These are phyloP conservation scores for Sporobolomyces pararoseus DNA, from an alignment of 768 basidiomycete genomes.

Conservation along the genomic window DNA sequence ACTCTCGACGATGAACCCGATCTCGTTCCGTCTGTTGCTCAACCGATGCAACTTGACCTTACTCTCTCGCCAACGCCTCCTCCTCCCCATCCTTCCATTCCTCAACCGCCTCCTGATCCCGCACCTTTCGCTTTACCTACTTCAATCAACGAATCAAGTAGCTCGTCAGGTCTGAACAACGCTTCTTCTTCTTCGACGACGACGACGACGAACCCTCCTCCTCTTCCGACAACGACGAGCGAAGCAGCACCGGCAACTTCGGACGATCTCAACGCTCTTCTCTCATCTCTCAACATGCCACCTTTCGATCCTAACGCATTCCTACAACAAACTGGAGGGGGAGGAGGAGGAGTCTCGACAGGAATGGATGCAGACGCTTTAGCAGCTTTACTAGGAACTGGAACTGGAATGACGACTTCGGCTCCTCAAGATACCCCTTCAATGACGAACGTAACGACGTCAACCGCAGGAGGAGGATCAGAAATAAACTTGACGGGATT, in stretches of 20 bases:
- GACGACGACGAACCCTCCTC: background rate
- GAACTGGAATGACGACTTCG: background rate
- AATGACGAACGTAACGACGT: background rate
- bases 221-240: background rate
- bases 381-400: background rate
- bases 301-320: slow-evolving; percentile 10
- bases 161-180: too few species aligned
- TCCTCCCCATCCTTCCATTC: slow-evolving; percentile 4
- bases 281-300: slow-evolving; percentile 24
- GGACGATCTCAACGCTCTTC: slow-evolving; percentile 26
- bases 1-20: background rate
- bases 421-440: too few species aligned
- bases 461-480: background rate
- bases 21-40: background rate
- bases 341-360: background rate
- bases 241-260: background rate
- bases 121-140: background rate
- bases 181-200: background rate
- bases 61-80: slow-evolving; percentile 28
- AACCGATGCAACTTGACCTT: slow-evolving; percentile 16
- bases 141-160: too few species aligned
- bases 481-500: slow-evolving; percentile 1
- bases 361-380: background rate
- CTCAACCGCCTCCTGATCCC: background rate
- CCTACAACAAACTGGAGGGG: background rate